Evolutionary conservation across 164 flowering plant genomes (phyloP).

Genomic region (grape (Vitis vinifera)): DNA sequence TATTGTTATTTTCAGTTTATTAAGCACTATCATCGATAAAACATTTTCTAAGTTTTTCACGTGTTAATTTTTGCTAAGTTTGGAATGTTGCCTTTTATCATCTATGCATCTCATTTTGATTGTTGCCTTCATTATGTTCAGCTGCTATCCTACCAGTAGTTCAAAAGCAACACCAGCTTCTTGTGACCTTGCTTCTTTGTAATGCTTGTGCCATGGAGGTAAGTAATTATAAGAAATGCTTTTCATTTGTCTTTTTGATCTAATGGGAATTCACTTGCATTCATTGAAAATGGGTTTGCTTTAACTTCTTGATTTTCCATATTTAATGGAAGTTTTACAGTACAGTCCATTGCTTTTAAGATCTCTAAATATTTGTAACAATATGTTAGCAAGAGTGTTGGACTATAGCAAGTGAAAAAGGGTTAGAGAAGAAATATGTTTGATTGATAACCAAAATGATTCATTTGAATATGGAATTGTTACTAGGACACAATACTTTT

Average conservation of each 20-base stretch:
- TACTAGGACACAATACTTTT: no score
- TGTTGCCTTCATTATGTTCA: constrained; percentile 23
- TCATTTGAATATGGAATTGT: no score
- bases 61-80: not conserved
- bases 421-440: no score
- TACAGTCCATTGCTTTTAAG: not conserved
- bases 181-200: constrained; percentile 89
- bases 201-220: constrained; percentile 99
- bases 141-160: constrained; percentile 93
- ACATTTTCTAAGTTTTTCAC: not conserved
- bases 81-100: not conserved
- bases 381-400: not conserved
- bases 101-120: not conserved
- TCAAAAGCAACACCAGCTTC: constrained; percentile 94
- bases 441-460: no score
- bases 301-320: not conserved
- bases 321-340: not conserved
- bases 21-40: no score
- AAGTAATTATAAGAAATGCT: constrained; percentile 3
- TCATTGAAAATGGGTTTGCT: not conserved
- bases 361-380: not conserved
- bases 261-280: not conserved
- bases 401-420: no score
- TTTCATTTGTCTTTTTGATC: no score
- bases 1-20: no score